Evolutionary conservation across 1,284 basidiomycete species (phyloP), one percentile per base, ranked within the genome.

Genomic region (Sanghuangporus weigelae): DNA sequence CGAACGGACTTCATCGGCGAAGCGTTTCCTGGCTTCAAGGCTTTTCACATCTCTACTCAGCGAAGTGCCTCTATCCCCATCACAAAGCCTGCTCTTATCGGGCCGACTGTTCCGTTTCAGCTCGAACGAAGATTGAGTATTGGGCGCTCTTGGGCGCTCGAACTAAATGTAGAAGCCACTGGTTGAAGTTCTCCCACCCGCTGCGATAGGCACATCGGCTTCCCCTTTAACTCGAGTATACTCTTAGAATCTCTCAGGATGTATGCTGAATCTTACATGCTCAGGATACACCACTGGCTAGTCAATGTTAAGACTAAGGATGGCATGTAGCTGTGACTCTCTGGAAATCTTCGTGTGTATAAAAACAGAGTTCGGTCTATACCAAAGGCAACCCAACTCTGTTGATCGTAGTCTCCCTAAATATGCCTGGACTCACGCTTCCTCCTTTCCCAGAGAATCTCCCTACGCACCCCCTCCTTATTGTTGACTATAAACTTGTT

Each of bases 361-460:
- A 51, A 51, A 31, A 51, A 51, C 16, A 10, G 23, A 10, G 4
- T 14, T 14, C 26, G 49, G 26, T 23, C 23, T 26, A 14, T 14
- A 31, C 48, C 48, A n/a, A 19, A 49, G 5, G 19, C 48, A 3
- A 44, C 35, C 16, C 12, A 56, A n/a, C 54, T 39, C 19, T 56
- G 38, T 19, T n/a, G 38, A 11, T 35, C 26, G 19, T n/a, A 56
- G 6, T 35, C 16, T 39, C 8, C 2, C 26, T 39, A 50, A 44
- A 59, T 21, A 73, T 73, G 72, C 66, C 71, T 54, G 67, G 68
- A 46, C 67, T 64, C 12, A 51, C 63, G 5, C 44, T 73, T 5
- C 76, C 81, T 2, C 74, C 81, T 1, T 85, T 85, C 63, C 83
- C 83, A 0, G 72, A 74, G 0, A 74, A 82, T 60, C 74, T 82